Conservation (phyloP, 2,329 filamentous ascomycete species). For the Ceratocystis eucalypticola region DNA sequence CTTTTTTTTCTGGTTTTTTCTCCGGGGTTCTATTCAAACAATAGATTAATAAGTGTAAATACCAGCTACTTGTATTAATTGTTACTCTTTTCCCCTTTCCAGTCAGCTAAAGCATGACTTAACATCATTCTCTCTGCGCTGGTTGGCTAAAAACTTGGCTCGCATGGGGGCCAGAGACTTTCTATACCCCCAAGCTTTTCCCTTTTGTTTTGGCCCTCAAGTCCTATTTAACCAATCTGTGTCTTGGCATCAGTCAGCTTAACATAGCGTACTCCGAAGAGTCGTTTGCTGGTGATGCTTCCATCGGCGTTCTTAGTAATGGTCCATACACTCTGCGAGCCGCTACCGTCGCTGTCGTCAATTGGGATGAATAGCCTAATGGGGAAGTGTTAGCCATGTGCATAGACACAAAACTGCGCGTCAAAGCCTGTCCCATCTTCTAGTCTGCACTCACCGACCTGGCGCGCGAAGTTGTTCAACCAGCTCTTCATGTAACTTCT, state of each 20-base stretch:
- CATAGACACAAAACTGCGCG: neutral
- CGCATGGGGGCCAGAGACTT: no score
- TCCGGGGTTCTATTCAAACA: neutral
- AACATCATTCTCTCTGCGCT: neutral
- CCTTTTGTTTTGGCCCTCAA: neutral
- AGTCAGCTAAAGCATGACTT: neutral
- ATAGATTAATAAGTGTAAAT: neutral
- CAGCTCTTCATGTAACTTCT: slow-evolving; percentile 55
- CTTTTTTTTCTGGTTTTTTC: neutral
- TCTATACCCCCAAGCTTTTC: neutral
- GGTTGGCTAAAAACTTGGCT: neutral
- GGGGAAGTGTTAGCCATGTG: neutral
- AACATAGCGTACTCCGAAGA: slow-evolving; percentile 65
- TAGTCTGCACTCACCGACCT: slow-evolving; percentile 39
- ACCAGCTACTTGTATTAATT: neutral
- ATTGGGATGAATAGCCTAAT: slow-evolving; percentile 63
- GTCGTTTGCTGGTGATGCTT: slow-evolving; percentile 36
- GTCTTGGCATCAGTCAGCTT: slow-evolving; percentile 57
- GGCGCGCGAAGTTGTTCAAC: slow-evolving; percentile 66
- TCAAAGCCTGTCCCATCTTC: slow-evolving; percentile 18
- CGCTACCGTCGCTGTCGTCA: slow-evolving; percentile 36
- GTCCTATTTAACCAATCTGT: neutral
- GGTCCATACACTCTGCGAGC: slow-evolving; percentile 55
- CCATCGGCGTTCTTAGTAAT: slow-evolving; percentile 60
- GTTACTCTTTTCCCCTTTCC: neutral